Conservation (phyloP, 768 basidiomycete species). For the Suillus variegatus region DNA sequence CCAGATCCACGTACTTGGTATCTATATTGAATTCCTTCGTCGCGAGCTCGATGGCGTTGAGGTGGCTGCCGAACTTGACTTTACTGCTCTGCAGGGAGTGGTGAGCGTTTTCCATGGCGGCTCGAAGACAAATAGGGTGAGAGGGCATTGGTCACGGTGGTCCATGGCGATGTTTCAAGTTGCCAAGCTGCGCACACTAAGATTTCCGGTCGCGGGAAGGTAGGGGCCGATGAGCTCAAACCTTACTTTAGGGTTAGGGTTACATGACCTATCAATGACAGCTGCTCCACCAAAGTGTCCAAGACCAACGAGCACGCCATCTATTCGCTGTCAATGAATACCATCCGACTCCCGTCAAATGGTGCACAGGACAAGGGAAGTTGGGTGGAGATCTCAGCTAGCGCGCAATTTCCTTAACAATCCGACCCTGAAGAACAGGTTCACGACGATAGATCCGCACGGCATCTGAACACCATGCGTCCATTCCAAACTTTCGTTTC, state of each 20-base stretch:
- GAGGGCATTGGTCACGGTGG: background rate
- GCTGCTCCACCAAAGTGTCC: background rate
- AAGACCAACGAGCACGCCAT: background rate
- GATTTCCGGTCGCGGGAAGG: background rate
- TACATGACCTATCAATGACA: background rate
- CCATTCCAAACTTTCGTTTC: background rate
- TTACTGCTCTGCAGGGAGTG: constrained; percentile 2
- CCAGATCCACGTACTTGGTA: constrained; percentile 56
- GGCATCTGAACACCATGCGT: background rate
- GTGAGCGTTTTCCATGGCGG: constrained; percentile 13
- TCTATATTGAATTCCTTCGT: constrained; percentile 34
- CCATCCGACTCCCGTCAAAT: background rate
- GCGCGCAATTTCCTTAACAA: background rate
- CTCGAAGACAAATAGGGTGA: constrained; percentile 12
- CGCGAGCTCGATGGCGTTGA: constrained; percentile 33
- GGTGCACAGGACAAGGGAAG: background rate
- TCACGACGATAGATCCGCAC: background rate
- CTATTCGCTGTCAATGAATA: background rate
- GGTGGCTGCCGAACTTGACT: constrained; percentile 31
- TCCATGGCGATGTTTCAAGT: background rate
- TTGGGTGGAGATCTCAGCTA: background rate
- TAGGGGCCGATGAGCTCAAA: background rate
- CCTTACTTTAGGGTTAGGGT: constrained; percentile 13
- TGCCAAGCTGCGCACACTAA: background rate
- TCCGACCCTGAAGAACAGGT: background rate